Base-by-base conservation (phyloP, 106 monocot species). In the Triglochin maritima region DNA sequence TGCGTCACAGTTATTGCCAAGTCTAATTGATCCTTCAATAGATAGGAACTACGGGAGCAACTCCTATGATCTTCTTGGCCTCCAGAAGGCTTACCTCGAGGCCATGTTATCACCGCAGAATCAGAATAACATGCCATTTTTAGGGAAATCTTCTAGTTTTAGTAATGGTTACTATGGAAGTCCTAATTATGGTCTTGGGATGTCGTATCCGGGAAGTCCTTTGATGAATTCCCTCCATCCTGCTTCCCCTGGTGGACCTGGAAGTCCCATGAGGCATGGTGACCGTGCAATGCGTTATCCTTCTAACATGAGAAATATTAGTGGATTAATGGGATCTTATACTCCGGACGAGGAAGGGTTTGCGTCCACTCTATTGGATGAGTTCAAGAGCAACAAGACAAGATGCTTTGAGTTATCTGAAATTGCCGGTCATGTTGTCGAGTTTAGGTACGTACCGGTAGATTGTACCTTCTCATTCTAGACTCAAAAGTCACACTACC, bases 371-470 rank as follows among this genome's bases (percentile, higher is more conserved):
- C 88, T 99, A 17, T 67, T 99, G 48, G 92, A 99, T 17, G 98
- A 99, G 55, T 89, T 99, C 44, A 99, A 99, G 79, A 81, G 79
- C 72, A 99, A 92, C 64, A 99, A 99, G 71, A 81, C 83, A 41
- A 88, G 77, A 75, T 89, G 79, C 60, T 92, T 81, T 69, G 98
- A 99, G 50, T 86, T 99, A 29, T 84, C 86, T 64, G 92, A 92
- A 53, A 92, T 99, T 79, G 77, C 78, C 46, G 84, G 89, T 8
- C 92, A 99, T 79, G 98, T 92, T 56, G 98, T 92, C 72, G 89
- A 99, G 62, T 99, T 99, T 77, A 99, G 98, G 98, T 93, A 83
- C 68, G 17, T 17, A 42, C 17, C 43, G 16, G 5, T 46, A 47
- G 59, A 60, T 56, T 4, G n/a, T 49, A 13, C 44, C 60, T 60